phyloP scores from a whole-genome alignment of 2,329 filamentous ascomycete genomes.

The Simplicillium sp. region DNA sequence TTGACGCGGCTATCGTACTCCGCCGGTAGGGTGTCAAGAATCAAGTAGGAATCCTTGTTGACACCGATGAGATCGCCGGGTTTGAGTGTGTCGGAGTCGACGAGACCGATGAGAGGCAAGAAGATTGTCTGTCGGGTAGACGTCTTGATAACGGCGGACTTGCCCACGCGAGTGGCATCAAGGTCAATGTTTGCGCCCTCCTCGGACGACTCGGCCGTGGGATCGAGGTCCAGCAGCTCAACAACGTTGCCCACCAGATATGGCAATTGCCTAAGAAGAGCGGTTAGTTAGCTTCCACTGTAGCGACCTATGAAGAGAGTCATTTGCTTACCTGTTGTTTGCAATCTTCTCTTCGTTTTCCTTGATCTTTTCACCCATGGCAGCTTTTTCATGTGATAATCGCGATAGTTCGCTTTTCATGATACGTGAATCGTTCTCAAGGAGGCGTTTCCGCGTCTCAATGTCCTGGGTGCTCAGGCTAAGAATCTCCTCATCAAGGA shows the following conservation, averaged over 20 bases:
- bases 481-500: constrained; percentile 89
- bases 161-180: constrained; percentile 91
- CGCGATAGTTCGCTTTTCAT: constrained; percentile 97
- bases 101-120: constrained; percentile 89
- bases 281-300: constrained; percentile 1
- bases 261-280: constrained; percentile 70
- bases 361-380: constrained; percentile 98
- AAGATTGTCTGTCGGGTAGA: constrained; percentile 98
- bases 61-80: constrained; percentile 95
- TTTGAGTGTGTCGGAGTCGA: constrained; percentile 91
- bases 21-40: constrained; percentile 90
- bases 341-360: constrained; percentile 98
- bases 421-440: constrained; percentile 96
- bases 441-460: constrained; percentile 75
- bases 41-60: constrained; percentile 97
- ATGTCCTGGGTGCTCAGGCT: constrained; percentile 92
- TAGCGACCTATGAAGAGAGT: background rate
- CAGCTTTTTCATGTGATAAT: constrained; percentile 86
- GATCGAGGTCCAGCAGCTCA: constrained; percentile 91
- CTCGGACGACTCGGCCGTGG: constrained; percentile 89
- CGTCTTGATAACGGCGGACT: constrained; percentile 98
- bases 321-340: constrained; percentile 72
- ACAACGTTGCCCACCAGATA: constrained; percentile 98
- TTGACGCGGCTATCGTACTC: constrained; percentile 99
- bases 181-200: constrained; percentile 98